phyloP scores from a whole-genome alignment of 352 stramenopile genomes.

The Blastocystis sp. region DNA sequence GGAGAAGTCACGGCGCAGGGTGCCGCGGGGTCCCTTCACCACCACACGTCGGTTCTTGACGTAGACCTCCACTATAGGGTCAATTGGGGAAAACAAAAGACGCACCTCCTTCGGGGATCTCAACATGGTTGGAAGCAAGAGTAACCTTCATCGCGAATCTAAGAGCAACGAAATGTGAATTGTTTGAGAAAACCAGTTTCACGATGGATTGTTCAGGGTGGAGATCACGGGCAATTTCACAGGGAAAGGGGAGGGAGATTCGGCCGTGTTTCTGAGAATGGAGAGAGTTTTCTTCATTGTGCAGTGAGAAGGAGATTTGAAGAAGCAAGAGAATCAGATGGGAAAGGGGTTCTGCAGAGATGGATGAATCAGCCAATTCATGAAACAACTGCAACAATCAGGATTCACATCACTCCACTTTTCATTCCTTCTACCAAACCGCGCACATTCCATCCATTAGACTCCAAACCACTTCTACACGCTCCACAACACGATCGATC shows the following conservation, averaged over 20 bases:
- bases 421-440: background rate
- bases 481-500: background rate
- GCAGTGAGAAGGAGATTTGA: background rate
- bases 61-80: constrained; percentile 81
- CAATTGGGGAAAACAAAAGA: constrained; percentile 19
- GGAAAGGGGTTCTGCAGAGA: no score
- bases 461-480: background rate
- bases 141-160: constrained; percentile 47
- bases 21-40: constrained; percentile 90
- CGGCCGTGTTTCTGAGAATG: background rate
- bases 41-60: constrained; percentile 90
- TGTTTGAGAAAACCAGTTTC: background rate
- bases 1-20: constrained; percentile 90
- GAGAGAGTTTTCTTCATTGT: background rate
- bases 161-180: constrained; percentile 4
- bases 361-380: no score
- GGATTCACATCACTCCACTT: no score
- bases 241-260: background rate
- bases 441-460: background rate
- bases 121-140: constrained; percentile 82
- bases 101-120: constrained; percentile 54
- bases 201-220: background rate
- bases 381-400: no score
- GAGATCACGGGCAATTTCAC: background rate
- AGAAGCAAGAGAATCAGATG: background rate